Evolutionary conservation across 805 yeast species (phyloP), one percentile per base, ranked within the genome.

Genomic region (Candida golubevii): DNA sequence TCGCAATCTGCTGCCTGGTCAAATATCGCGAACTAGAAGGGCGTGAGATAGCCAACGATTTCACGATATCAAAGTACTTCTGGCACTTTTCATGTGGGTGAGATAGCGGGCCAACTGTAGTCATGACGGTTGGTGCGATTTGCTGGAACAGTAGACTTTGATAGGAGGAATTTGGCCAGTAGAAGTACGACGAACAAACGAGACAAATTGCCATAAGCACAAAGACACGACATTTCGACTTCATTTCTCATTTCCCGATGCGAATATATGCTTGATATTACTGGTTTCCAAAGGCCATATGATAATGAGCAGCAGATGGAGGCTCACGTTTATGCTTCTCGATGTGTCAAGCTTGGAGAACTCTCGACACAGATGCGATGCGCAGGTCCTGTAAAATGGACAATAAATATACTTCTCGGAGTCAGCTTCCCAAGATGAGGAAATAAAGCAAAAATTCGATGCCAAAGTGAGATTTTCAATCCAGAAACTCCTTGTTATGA

Each of bases 141-240:
- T 48, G 44, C 11, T 44, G 37, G 11, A 36, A 48, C 54, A 46
- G 53, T 27, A 46, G 28, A 36, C 30, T 48, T 30, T 50, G 54
- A 34, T 39, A 44, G 14, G 52, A 48, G 15, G 44, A 14, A 29
- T 39, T 41, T 10, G 53, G 54, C 50, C 48, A 48, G 37, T 40
- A 39, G 30, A 39, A 12, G 14, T 30, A 48, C 4, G 37, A 23
- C n/a, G 44, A 34, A 30, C 51, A 47, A 8, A 45, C 29, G 9
- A 44, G 11, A 29, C 43, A 36, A n/a, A 39, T 44, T n/a, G 35
- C 23, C 15, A 38, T 35, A 3, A 50, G 38, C 44, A 43, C 35
- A 14, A 38, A 26, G 23, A 48, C 32, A 13, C 55, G 51, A 26
- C 14, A 26, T 35, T 45, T 47, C 28, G 46, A 47, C 46, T 49